Percentiles rank a stretch among this genome's conserved stretches.
Evolutionary conservation across 805 yeast genomes (phyloP).

Genomic region (Kregervanrija delftensis): DNA sequence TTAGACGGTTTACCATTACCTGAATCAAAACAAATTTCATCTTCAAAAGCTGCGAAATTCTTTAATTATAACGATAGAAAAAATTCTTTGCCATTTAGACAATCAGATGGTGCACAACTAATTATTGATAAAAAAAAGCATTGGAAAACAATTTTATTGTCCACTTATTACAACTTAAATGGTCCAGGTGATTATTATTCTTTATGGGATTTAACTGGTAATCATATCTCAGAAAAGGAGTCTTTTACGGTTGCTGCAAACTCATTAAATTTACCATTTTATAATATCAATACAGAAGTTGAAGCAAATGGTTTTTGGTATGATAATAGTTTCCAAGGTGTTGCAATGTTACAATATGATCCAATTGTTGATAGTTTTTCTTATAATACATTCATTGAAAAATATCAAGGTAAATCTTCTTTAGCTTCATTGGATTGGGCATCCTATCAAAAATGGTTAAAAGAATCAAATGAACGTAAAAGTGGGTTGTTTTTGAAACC

Average conservation of each 20-base stretch:
- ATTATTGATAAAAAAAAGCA: constrained; percentile 42
- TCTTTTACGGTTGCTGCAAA: constrained; percentile 46
- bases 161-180: constrained; percentile 43
- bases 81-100: constrained; percentile 42
- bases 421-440: constrained; percentile 13
- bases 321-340: constrained; percentile 32
- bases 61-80: constrained; percentile 25
- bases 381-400: constrained; percentile 16
- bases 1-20: constrained; percentile 24
- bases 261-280: constrained; percentile 32
- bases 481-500: constrained; percentile 24
- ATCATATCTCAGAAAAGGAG: constrained; percentile 38
- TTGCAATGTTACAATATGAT: constrained; percentile 49
- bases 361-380: constrained; percentile 36
- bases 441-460: constrained; percentile 15
- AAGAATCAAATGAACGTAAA: constrained; percentile 20
- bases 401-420: constrained; percentile 12
- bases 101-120: constrained; percentile 46
- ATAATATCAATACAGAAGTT: constrained; percentile 40
- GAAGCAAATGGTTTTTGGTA: constrained; percentile 43
- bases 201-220: constrained; percentile 21
- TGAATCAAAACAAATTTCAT: constrained; percentile 19
- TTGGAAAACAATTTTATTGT: constrained; percentile 38
- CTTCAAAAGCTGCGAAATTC: constrained; percentile 13
- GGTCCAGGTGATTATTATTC: constrained; percentile 38